Base-by-base conservation (phyloP, 2,329 filamentous ascomycete genomes). In the Fusarium humuli region DNA sequence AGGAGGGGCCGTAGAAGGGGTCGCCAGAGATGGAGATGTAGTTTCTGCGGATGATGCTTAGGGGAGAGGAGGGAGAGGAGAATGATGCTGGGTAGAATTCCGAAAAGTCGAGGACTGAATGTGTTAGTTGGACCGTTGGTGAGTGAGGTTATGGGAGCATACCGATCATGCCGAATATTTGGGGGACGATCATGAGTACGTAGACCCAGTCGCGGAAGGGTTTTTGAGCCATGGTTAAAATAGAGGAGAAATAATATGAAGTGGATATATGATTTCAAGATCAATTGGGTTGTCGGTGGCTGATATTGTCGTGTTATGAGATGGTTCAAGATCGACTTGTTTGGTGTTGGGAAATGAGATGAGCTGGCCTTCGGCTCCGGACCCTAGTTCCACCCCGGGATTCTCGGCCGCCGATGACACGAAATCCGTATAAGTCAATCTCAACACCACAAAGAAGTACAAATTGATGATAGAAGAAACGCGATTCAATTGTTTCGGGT, bases 101-200 rank as follows among this genome's bases (percentile, higher is more conserved):
- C 37, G 87, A 82, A 49, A 86, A 83, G 71, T 89, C 87, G 47
- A 88, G 81, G 69, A 82, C 87, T 88, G 59, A 2, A n/a, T 3
- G 10, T 54, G 49, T 74, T 29, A 72, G 61, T 65, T 22, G 22
- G 22, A 22, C 22, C 5, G 22, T 5, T 22, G 22, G 22, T 22
- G 22, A 22, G 22, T 22, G 22, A 22, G 22, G 22, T 22, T 22
- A 22, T 22, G 22, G 22, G 22, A 22, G 22, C 22, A 22, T 30
- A 81, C 80, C 67, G n/a, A 81, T 65, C 77, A 81, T 81, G 71
- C 79, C 79, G 10, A 77, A 55, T 37, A 81, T 73, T 61, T 81
- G 80, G 7, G 75, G 68, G 22, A 63, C 62, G 29, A 81, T 76
- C 50, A 81, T 73, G 73, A 64, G 63, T 10, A 82, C 73, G 41